A percentile compares a stretch with the other conserved stretches of the same genome.
Evolutionary conservation across 805 yeast species (phyloP).

Genomic region (Suhomyces pyralidae): DNA sequence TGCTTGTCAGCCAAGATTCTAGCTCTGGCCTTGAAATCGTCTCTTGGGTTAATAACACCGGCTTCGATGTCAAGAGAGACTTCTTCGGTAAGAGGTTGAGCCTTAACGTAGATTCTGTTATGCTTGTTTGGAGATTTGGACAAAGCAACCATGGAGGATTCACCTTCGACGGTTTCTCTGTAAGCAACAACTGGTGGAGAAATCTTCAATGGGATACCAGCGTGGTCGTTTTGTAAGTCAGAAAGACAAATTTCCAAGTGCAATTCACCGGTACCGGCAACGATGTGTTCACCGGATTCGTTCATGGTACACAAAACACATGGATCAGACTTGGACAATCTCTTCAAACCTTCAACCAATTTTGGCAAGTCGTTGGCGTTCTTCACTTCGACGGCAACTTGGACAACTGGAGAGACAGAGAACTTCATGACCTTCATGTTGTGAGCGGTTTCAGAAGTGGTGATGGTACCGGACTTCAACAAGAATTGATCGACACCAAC

Average conservation of each 20-base stretch:
- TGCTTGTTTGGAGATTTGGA: slow-evolving; percentile 99
- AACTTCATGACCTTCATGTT: slow-evolving; percentile 99
- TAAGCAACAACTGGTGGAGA: slow-evolving; percentile 98
- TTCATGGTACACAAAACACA: slow-evolving; percentile 87
- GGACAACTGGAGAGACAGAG: slow-evolving; percentile 99
- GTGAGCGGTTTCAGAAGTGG: slow-evolving; percentile 96
- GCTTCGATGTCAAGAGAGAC: slow-evolving; percentile 85
- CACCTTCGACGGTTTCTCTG: slow-evolving; percentile 96
- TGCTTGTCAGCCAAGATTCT: slow-evolving; percentile 97
- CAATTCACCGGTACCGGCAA: slow-evolving; percentile 99
- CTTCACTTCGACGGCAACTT: slow-evolving; percentile 99
- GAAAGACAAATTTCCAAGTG: slow-evolving; percentile 96
- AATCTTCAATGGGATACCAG: slow-evolving; percentile 97
- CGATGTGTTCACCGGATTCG: slow-evolving; percentile 98
- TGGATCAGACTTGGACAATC: slow-evolving; percentile 99
- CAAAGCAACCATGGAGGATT: slow-evolving; percentile 92
- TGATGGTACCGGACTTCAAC: slow-evolving; percentile 98
- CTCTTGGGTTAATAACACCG: slow-evolving; percentile 91
- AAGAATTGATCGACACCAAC: slow-evolving; percentile 99
- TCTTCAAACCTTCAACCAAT: slow-evolving; percentile 99
- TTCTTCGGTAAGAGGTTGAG: slow-evolving; percentile 95
- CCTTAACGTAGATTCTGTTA: slow-evolving; percentile 98
- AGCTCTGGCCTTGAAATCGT: slow-evolving; percentile 98
- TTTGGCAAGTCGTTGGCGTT: slow-evolving; percentile 99
- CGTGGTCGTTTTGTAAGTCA: slow-evolving; percentile 98